Percentiles rank a stretch among this genome's conserved stretches.
These are phyloP conservation scores for Aspergillus steynii DNA, from an alignment of 495 filamentous ascomycete genomes.

Conservation along the genomic window DNA sequence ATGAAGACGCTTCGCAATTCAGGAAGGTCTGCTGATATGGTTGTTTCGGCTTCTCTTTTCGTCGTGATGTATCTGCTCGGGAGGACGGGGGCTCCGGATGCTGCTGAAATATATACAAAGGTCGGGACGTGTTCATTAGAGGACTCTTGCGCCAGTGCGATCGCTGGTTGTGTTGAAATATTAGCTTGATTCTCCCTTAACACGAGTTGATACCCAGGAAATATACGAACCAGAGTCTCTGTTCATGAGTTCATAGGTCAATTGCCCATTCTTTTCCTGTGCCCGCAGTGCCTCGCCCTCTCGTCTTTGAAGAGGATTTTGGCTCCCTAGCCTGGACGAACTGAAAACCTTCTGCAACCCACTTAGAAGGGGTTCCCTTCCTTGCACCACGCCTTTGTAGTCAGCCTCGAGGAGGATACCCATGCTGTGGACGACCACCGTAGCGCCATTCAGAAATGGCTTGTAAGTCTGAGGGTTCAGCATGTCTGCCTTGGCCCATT, in stretches of 20 bases:
- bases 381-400: constrained; percentile 89
- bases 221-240: constrained; percentile 66
- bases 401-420: constrained; percentile 97
- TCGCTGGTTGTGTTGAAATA: constrained; percentile 36
- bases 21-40: constrained; percentile 70
- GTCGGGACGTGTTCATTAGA: constrained; percentile 59
- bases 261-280: constrained; percentile 67
- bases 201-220: neutral
- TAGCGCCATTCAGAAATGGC: constrained; percentile 66
- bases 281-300: constrained; percentile 59
- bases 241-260: constrained; percentile 99
- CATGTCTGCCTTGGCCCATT: constrained; percentile 87
- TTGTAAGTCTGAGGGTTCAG: constrained; percentile 77
- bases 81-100: constrained; percentile 78
- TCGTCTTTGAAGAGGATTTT: constrained; percentile 63
- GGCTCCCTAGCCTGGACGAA: constrained; percentile 58
- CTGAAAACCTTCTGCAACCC: constrained; percentile 79
- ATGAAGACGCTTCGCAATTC: constrained; percentile 78
- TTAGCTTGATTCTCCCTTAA: constrained; percentile 19
- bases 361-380: constrained; percentile 70
- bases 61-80: constrained; percentile 85
- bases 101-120: constrained; percentile 88
- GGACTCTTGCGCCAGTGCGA: constrained; percentile 83
- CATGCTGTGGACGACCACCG: constrained; percentile 88
- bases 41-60: constrained; percentile 85